A percentile compares a stretch with the other conserved stretches of the same genome.
These are phyloP conservation scores for Pythium utonaiense DNA, from an alignment of 352 stramenopile species.

Conservation along the genomic window DNA sequence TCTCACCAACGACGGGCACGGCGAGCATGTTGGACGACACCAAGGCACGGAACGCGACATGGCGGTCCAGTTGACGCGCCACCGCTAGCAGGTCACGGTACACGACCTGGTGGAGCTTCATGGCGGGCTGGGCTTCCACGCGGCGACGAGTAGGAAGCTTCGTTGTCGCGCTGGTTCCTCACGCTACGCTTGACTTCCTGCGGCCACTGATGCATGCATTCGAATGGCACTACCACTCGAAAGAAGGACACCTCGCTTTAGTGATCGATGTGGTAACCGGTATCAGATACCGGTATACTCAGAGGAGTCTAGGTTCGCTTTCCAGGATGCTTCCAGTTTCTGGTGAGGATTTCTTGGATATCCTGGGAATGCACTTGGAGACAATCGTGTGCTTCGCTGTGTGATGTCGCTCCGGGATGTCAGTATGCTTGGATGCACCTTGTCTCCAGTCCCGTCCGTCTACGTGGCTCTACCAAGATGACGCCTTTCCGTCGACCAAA, in stretches of 20 bases:
- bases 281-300: too few species aligned
- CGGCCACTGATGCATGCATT: not conserved
- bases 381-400: too few species aligned
- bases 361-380: too few species aligned
- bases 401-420: too few species aligned
- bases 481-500: too few species aligned
- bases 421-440: too few species aligned
- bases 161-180: not conserved
- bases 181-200: not conserved
- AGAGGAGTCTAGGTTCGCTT: too few species aligned
- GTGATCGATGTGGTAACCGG: too few species aligned
- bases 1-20: conserved; percentile 26
- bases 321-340: too few species aligned
- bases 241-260: not conserved
- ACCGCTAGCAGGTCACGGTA: conserved; percentile 67
- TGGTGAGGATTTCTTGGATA: too few species aligned
- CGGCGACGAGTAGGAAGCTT: not conserved
- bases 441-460: too few species aligned
- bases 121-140: conserved; percentile 9
- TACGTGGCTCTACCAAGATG: too few species aligned
- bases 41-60: conserved; percentile 53
- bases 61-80: conserved; percentile 53
- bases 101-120: conserved; percentile 49
- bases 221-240: not conserved
- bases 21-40: conserved; percentile 60